Conservation (phyloP, 257 asterid species). For the Solanum sitiens region DNA sequence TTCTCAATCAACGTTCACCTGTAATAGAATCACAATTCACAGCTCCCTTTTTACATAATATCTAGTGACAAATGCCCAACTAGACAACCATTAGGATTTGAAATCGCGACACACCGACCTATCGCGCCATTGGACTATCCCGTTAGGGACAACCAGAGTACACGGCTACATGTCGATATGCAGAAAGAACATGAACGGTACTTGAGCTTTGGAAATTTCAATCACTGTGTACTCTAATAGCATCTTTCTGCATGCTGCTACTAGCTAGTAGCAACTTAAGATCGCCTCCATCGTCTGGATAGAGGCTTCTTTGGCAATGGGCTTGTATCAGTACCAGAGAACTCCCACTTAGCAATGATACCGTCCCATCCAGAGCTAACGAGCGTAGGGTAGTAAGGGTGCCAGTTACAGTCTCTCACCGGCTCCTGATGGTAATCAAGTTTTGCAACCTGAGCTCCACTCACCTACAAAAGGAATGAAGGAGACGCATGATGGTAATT, state of each 20-base stretch:
- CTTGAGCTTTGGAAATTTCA: background rate
- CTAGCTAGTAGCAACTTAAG: slow-evolving; percentile 18
- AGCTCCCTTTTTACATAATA: background rate
- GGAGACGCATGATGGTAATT: background rate
- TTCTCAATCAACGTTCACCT: background rate
- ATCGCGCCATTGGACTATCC: background rate
- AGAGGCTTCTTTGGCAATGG: slow-evolving; percentile 10
- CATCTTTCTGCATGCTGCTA: background rate
- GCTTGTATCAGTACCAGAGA: slow-evolving; percentile 38
- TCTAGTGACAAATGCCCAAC: background rate
- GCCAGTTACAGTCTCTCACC: slow-evolving; percentile 92
- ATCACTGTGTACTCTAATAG: background rate
- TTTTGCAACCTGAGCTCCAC: slow-evolving; percentile 48
- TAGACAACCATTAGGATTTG: background rate
- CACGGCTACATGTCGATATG: background rate
- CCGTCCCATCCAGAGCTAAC: slow-evolving; percentile 94
- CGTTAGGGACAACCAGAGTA: background rate
- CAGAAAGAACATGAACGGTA: background rate
- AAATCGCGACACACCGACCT: background rate
- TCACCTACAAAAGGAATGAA: slow-evolving; percentile 30
- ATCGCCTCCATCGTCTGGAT: slow-evolving; percentile 27
- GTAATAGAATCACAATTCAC: background rate
- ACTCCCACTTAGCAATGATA: slow-evolving; percentile 69
- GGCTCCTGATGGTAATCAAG: slow-evolving; percentile 73
- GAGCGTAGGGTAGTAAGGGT: slow-evolving; percentile 70